Base-by-base conservation (phyloP, 176 grass and related monocot species). In the Calamus simplicifolius region DNA sequence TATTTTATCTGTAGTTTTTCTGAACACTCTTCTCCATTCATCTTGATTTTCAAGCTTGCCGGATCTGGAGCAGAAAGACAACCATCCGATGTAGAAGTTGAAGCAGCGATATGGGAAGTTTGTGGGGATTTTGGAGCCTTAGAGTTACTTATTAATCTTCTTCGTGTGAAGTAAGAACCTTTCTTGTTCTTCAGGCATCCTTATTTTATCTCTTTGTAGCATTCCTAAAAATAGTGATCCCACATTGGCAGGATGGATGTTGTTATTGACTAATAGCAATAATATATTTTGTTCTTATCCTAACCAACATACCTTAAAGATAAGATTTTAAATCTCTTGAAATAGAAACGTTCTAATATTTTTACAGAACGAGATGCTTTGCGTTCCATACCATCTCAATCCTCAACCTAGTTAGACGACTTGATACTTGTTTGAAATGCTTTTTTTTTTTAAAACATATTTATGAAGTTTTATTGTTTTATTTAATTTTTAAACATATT, bases 91-190 rank as follows among this genome's bases (percentile, higher is more conserved):
- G 61, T 35, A 63, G 91, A 87, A 68, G 65, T 90, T 5, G 25
- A 75, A 70, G 67, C 71, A 74, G 92, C 87, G 50, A 69, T 90
- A 69, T 96, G 87, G 86, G 92, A 96, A 77, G 83, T 90, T 52
- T 90, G 83, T 0, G 87, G 92, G 65, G 92, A 96, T 85, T 69
- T 75, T 6, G 83, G 80, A 27, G 87, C 83, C 10, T 69, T 96
- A 1, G 62, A 73, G 68, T 71, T 96, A 69, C 92, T 96, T 72
- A 75, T 90, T 31, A 83, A 90, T 77, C 83, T 96, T 85, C 86
- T 96, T 70, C 78, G 52, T 55, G 70, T 79, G 6, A 96, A 96
- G 92, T 90, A 90, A 78, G 62, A 56, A 19, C 18, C 35, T n/a
- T n/a, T n/a, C 35, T 66, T 53, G 21, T 4, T 79, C 30, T 76